These are phyloP conservation scores for Solanum paucissectum DNA, from an alignment of 257 asterid species.

Conservation along the genomic window DNA sequence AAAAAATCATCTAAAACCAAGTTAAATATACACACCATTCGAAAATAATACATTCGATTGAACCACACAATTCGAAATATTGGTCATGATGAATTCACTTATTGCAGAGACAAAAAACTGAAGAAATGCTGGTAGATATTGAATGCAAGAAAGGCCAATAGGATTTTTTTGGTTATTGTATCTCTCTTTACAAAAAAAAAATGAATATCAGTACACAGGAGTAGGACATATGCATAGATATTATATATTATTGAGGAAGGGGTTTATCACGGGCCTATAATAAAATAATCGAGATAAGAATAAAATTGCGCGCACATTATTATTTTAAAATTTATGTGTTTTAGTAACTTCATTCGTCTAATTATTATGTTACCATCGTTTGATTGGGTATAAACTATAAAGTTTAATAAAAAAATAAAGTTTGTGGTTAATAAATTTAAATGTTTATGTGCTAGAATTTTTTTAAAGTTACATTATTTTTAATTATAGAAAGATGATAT, in stretches of 20 bases:
- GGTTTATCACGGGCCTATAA: neutral
- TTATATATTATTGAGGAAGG: neutral
- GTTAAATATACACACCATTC: too few species aligned
- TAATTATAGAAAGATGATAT: too few species aligned
- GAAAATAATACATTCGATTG: neutral
- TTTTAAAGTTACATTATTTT: too few species aligned
- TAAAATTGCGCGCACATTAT: rapidly evolving
- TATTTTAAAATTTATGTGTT: neutral
- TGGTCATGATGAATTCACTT: neutral
- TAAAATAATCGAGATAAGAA: neutral
- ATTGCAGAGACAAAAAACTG: neutral
- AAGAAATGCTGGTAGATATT: neutral
- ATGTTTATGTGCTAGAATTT: too few species aligned
- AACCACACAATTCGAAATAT: neutral
- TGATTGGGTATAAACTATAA: too few species aligned
- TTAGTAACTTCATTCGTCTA: neutral
- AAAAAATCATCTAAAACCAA: rapidly evolving
- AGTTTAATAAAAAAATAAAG: too few species aligned
- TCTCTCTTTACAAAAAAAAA: neutral
- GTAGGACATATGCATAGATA: neutral
- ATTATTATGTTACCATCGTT: rapidly evolving
- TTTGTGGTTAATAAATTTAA: too few species aligned
- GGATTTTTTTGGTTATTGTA: neutral
- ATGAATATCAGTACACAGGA: neutral
- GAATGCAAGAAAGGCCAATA: neutral